Base-by-base conservation (phyloP, 768 basidiomycete species). In the Tremella yokohamensis region DNA sequence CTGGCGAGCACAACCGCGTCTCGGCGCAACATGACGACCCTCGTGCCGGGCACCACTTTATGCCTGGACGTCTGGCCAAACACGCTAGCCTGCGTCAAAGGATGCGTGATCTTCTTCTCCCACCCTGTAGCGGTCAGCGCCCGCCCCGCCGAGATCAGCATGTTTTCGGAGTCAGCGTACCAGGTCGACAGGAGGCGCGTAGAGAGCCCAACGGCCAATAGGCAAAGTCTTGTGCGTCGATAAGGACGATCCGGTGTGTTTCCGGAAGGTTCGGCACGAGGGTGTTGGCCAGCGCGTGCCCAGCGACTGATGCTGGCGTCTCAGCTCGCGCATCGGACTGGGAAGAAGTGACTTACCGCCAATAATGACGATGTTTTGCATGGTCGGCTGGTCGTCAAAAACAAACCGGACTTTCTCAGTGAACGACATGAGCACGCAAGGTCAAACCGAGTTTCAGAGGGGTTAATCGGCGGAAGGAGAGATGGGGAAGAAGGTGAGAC, bases 311-410 rank as follows among this genome's bases (percentile, higher is more conserved):
- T 13, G 64, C 73, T 74, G 54, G 20, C 18, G 11, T 22, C 49
- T 55, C 29, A 37, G 49, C 12, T 47, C n/a, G 29, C 12, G 37
- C 26, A 7, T 50, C n/a, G 20, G 8, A 48, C 19, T 11, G 47
- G 15, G 19, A 19, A 20, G 16, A 16, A 29, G 34, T 16, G 39
- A 63, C 67, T 55, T 22, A 66, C 72, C 74, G n/a, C 74, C 74
- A 22, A 76, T 61, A 55, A 74, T 72, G 20, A 76, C 62, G 49
- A 76, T 65, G 60, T 76, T 76, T 60, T 71, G 63, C 16, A 22
- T 34, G 29, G 29, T 11, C 6, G 29, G 29, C 29, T 34, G 29
- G 29, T 11, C 29, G 29, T 34, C 29, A 34, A 34, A 34, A 11
- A 34, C 29, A 11, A 34, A 34, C 6, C 29, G 29, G 29, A 34